phyloP scores from a whole-genome alignment of 768 basidiomycete genomes.

The Termitomyces sp. region DNA sequence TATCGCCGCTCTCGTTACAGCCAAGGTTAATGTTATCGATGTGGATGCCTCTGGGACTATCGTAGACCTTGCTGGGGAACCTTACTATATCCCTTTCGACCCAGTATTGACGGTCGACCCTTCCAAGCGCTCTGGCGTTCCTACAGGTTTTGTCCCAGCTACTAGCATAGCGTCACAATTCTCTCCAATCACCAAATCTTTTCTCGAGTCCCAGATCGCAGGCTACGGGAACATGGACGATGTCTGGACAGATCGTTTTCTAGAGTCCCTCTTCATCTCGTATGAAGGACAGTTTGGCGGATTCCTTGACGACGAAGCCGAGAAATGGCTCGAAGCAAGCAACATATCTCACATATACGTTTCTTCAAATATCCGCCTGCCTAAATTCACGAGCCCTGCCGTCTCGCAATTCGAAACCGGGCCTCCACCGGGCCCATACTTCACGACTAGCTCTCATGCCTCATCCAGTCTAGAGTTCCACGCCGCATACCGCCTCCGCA shows the following conservation, averaged over 20 bases:
- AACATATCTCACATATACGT: slow-evolving; percentile 19
- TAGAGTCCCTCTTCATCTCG: slow-evolving; percentile 23
- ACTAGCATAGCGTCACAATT: slow-evolving; percentile 22
- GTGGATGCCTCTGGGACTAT: slow-evolving; percentile 10
- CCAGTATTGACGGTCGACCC: slow-evolving; percentile 11
- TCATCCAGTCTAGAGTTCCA: slow-evolving; percentile 11
- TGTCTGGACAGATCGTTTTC: slow-evolving; percentile 26
- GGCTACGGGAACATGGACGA: slow-evolving; percentile 23
- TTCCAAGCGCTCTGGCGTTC: neutral
- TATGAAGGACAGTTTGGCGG: slow-evolving; percentile 20
- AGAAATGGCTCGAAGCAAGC: slow-evolving; percentile 20
- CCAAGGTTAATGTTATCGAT: slow-evolving; percentile 3
- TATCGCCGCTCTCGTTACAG: slow-evolving; percentile 2
- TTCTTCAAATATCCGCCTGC: slow-evolving; percentile 13
- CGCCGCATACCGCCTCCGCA: slow-evolving; percentile 32
- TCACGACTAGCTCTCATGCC: slow-evolving; percentile 11
- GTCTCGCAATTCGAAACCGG: slow-evolving; percentile 13
- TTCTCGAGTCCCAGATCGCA: slow-evolving; percentile 20
- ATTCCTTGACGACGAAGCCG: slow-evolving; percentile 20
- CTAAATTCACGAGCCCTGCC: slow-evolving; percentile 8
- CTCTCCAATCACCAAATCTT: slow-evolving; percentile 20
- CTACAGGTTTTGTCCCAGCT: slow-evolving; percentile 11
- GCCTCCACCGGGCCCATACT: slow-evolving; percentile 24
- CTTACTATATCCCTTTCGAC: slow-evolving; percentile 17
- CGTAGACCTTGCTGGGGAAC: slow-evolving; percentile 10